These are phyloP conservation scores for Trichoderma sp. DNA, from an alignment of 2,329 filamentous ascomycete genomes.

Conservation along the genomic window DNA sequence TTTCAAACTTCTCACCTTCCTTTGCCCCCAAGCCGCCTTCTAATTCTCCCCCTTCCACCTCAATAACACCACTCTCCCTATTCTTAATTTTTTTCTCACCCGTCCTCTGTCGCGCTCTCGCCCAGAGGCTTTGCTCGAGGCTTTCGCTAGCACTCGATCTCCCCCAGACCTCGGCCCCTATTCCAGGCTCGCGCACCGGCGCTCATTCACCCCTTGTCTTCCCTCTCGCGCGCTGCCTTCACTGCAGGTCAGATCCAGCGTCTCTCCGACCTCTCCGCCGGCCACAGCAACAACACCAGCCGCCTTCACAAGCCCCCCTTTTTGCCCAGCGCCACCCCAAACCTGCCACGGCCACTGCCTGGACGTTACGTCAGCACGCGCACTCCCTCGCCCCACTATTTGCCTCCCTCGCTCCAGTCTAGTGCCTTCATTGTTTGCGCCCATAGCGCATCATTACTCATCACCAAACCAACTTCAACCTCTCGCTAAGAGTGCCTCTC, in stretches of 20 bases:
- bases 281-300: constrained; percentile 27
- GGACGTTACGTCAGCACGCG: constrained; percentile 40
- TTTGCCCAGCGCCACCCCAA: constrained; percentile 26
- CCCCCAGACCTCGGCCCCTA: constrained; percentile 7
- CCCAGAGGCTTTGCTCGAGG: constrained; percentile 40
- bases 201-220: constrained; percentile 26
- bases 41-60: constrained; percentile 21
- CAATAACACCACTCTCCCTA: constrained; percentile 25
- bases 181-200: constrained; percentile 13
- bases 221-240: constrained; percentile 20
- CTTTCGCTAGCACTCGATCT: constrained; percentile 54
- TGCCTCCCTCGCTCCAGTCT: constrained; percentile 25
- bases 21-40: constrained; percentile 26
- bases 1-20: constrained; percentile 25
- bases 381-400: constrained; percentile 28
- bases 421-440: constrained; percentile 15
- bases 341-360: constrained; percentile 12
- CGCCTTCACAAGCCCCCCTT: constrained; percentile 29
- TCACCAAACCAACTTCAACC: constrained; percentile 8
- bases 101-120: constrained; percentile 31
- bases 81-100: constrained; percentile 34
- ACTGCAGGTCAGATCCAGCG: constrained; percentile 25
- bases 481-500: constrained; percentile 3
- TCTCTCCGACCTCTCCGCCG: constrained; percentile 35
- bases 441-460: constrained; percentile 13